phyloP scores from a whole-genome alignment of 2,329 filamentous ascomycete genomes.

The Xylaria sp. region DNA sequence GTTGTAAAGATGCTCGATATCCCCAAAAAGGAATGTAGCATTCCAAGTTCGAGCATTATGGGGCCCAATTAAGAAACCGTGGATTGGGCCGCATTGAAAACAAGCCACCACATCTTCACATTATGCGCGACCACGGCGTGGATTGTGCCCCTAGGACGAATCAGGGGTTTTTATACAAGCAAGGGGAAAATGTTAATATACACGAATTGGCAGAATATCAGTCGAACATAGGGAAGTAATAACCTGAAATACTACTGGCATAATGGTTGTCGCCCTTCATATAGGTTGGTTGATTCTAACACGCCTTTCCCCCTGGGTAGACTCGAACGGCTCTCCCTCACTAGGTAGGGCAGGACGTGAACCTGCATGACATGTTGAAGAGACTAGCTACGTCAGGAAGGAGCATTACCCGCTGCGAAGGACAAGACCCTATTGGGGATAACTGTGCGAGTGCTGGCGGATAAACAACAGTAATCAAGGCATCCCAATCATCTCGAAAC shows the following conservation, averaged over 20 bases:
- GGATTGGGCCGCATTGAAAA: neutral
- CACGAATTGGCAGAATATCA: too few relatives aligned
- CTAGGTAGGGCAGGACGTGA: neutral
- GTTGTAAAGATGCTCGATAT: neutral
- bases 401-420: neutral
- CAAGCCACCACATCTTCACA: neutral
- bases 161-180: neutral
- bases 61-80: neutral
- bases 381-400: neutral
- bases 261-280: neutral
- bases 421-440: neutral
- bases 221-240: too few relatives aligned
- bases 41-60: neutral
- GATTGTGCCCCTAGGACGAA: too few relatives aligned
- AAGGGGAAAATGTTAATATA: neutral
- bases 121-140: slow-evolving; percentile 4
- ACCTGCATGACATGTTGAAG: neutral
- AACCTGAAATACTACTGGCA: neutral
- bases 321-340: neutral
- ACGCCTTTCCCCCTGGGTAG: neutral
- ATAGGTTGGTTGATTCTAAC: neutral
- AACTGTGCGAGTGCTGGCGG: neutral
- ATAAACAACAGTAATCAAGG: slow-evolving; percentile 7
- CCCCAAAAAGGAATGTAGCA: slow-evolving; percentile 6
- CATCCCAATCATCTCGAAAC: slow-evolving; percentile 15